A percentile compares a stretch with the other conserved stretches of the same genome.
phyloP scores from a whole-genome alignment of 148 eudicot species.

The Rheum nobile region DNA sequence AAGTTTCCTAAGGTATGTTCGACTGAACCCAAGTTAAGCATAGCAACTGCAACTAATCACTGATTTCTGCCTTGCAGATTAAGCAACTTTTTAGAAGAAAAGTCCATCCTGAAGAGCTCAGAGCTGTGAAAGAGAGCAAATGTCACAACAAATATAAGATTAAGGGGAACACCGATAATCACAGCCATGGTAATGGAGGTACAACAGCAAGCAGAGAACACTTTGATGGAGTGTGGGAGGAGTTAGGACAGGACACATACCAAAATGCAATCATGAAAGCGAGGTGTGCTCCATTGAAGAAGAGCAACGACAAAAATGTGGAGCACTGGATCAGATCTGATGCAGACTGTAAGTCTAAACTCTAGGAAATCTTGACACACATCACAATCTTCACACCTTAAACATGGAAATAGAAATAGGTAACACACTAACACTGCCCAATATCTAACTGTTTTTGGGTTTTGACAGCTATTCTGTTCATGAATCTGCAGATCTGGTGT shows the following conservation, averaged over 20 bases:
- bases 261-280: neutral
- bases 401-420: neutral
- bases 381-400: neutral
- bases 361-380: neutral
- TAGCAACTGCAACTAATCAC: neutral
- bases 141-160: conserved; percentile 15
- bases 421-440: no score
- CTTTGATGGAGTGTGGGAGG: conserved; percentile 11
- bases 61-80: conserved; percentile 17
- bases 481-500: conserved; percentile 33
- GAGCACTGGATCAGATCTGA: conserved; percentile 77
- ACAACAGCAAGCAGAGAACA: neutral
- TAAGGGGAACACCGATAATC: conserved; percentile 7
- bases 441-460: no score
- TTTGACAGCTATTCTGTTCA: neutral
- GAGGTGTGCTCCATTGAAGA: neutral
- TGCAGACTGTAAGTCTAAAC: conserved; percentile 49
- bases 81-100: conserved; percentile 29
- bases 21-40: neutral
- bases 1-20: conserved; percentile 23
- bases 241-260: neutral
- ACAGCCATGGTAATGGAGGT: no score
- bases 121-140: conserved; percentile 6
- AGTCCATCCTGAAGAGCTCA: conserved; percentile 37
- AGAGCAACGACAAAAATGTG: conserved; percentile 12